phyloP scores from a whole-genome alignment of 73 alveolate species.

The Urostyla sp. region DNA sequence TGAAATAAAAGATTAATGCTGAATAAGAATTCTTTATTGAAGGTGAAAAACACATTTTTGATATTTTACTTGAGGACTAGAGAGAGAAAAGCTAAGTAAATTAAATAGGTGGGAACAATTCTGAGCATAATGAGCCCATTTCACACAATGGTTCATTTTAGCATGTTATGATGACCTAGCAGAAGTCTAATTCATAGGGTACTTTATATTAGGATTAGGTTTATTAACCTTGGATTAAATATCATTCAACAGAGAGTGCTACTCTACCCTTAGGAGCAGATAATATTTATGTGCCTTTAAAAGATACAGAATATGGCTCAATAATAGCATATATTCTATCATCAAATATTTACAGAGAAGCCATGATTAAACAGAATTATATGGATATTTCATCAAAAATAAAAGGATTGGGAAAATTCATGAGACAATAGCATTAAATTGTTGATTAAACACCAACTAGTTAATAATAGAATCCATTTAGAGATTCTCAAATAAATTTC shows the following conservation, averaged over 20 bases:
- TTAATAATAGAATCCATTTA: neutral
- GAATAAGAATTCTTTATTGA: too few relatives aligned
- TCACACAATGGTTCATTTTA: too few relatives aligned
- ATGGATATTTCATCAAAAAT: conserved; percentile 57
- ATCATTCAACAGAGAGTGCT: conserved; percentile 11
- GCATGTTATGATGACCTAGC: too few relatives aligned
- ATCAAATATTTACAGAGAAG: conserved; percentile 61
- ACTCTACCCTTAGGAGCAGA: conserved; percentile 39
- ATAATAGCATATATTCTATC: conserved; percentile 53
- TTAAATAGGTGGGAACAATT: too few relatives aligned
- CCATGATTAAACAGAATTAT: conserved; percentile 61
- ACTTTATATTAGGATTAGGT: too few relatives aligned
- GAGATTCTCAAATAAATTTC: neutral
- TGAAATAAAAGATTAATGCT: too few relatives aligned
- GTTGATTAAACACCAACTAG: neutral
- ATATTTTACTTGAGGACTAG: too few relatives aligned
- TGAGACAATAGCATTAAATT: neutral
- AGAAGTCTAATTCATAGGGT: too few relatives aligned
- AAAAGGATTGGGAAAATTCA: conserved; percentile 11
- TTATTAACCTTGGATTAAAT: too few relatives aligned
- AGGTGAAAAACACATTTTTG: too few relatives aligned
- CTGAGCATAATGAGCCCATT: too few relatives aligned
- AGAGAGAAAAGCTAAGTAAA: too few relatives aligned
- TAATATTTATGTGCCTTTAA: conserved; percentile 8
- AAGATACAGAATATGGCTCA: conserved; percentile 59